phyloP scores from a whole-genome alignment of 73 alveolate genomes.

The Paramecium biaurelia region DNA sequence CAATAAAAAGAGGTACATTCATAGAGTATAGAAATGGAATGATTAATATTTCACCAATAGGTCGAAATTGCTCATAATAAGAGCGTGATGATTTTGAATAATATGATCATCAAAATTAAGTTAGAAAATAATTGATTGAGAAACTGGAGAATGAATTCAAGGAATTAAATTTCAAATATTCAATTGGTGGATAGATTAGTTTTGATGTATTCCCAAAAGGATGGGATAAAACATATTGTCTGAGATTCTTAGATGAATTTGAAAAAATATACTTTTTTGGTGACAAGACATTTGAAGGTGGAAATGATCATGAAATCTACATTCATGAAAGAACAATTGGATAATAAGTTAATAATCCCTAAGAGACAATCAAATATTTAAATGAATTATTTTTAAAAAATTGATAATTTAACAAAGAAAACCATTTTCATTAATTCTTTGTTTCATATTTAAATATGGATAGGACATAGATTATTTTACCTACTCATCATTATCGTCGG shows the following conservation, averaged over 20 bases:
- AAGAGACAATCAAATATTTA: constrained; percentile 81
- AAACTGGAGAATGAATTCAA: constrained; percentile 75
- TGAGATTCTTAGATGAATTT: constrained; percentile 78
- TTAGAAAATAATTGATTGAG: constrained; percentile 84
- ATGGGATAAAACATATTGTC: constrained; percentile 95
- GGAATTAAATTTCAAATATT: constrained; percentile 74
- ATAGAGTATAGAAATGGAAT: constrained; percentile 94
- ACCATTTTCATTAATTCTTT: not conserved
- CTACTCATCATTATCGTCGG: not conserved
- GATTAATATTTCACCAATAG: constrained; percentile 95
- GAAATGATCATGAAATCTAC: constrained; percentile 95
- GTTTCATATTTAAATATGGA: not conserved
- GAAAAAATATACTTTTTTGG: constrained; percentile 96
- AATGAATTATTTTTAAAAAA: constrained; percentile 65
- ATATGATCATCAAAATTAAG: constrained; percentile 77
- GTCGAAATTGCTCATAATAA: constrained; percentile 91
- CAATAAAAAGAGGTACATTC: constrained; percentile 96
- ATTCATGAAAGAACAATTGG: constrained; percentile 85
- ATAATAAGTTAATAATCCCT: constrained; percentile 82
- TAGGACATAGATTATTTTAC: not conserved
- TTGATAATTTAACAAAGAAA: not conserved
- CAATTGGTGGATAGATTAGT: constrained; percentile 97
- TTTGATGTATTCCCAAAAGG: constrained; percentile 95
- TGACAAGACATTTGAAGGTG: constrained; percentile 92
- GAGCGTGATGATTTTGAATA: constrained; percentile 93